These are phyloP conservation scores for Boletus vinaceobasis DNA, from an alignment of 768 basidiomycete genomes.

Conservation along the genomic window DNA sequence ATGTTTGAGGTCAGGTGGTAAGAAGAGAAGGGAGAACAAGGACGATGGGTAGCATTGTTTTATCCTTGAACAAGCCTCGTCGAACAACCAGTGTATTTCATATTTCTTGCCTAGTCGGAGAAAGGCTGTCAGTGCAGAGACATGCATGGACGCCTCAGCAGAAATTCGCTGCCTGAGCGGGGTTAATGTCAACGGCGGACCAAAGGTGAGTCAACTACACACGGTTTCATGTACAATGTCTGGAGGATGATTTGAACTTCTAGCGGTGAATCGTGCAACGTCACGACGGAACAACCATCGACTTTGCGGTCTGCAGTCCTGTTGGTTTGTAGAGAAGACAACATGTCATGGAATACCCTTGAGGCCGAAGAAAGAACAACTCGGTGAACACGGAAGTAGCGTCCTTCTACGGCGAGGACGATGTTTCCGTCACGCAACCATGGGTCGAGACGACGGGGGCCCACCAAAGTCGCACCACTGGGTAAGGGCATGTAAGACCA, in stretches of 20 bases:
- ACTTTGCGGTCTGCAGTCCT: constrained; percentile 12
- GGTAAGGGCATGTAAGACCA: constrained; percentile 23
- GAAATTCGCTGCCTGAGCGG: constrained; percentile 21
- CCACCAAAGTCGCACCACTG: constrained; percentile 9
- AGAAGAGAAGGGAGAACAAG: constrained; percentile 23
- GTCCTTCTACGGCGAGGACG: constrained; percentile 21
- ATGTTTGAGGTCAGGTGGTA: constrained; percentile 18
- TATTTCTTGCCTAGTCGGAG: constrained; percentile 25
- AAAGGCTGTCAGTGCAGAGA: constrained; percentile 21
- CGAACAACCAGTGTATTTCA: constrained; percentile 21
- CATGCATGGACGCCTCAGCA: constrained; percentile 14
- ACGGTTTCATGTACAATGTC: constrained; percentile 22
- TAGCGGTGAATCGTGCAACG: constrained; percentile 15
- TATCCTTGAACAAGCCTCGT: constrained; percentile 21
- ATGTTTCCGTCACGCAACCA: constrained; percentile 25
- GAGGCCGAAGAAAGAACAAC: constrained; percentile 23
- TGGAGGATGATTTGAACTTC: constrained; percentile 27
- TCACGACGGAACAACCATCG: constrained; percentile 25
- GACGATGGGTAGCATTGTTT: constrained; percentile 24
- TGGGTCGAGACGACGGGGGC: constrained; percentile 21
- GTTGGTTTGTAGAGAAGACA: constrained; percentile 9
- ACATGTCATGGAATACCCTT: constrained; percentile 18
- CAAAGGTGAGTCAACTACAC: constrained; percentile 7
- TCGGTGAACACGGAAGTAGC: constrained; percentile 21
- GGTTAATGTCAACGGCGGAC: constrained; percentile 3